Evolutionary conservation across 352 stramenopile genomes (phyloP).

Genomic region (Pythium apleroticum): DNA sequence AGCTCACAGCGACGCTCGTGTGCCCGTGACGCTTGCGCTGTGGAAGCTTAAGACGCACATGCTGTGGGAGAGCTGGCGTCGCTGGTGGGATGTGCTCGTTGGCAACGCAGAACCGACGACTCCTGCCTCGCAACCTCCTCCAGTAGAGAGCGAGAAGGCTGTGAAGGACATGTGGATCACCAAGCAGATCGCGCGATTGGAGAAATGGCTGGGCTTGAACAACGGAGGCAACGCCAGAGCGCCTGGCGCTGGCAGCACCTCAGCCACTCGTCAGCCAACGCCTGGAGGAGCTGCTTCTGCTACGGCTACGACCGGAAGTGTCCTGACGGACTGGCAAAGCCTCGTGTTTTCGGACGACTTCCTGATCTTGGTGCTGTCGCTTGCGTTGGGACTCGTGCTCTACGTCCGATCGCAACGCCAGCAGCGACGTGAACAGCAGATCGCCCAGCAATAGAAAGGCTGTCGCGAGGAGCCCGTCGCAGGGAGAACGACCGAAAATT

Average conservation of each 20-base stretch:
- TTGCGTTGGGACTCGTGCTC: slow-evolving; percentile 65
- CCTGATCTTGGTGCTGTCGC: slow-evolving; percentile 54
- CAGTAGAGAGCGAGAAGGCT: neutral
- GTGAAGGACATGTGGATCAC: slow-evolving; percentile 19
- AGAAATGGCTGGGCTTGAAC: slow-evolving; percentile 20
- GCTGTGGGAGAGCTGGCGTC: slow-evolving; percentile 49
- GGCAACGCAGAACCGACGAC: slow-evolving; percentile 37
- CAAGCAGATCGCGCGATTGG: slow-evolving; percentile 21
- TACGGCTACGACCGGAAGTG: neutral
- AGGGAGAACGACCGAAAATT: slow-evolving; percentile 1
- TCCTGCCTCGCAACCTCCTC: slow-evolving; percentile 9
- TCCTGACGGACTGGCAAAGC: slow-evolving; percentile 19
- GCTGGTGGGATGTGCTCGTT: slow-evolving; percentile 59
- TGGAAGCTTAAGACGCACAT: slow-evolving; percentile 79
- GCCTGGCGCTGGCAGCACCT: neutral
- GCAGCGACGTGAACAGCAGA: slow-evolving; percentile 23
- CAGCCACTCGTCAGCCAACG: neutral
- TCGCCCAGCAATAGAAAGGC: slow-evolving; percentile 11
- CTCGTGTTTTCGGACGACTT: slow-evolving; percentile 67
- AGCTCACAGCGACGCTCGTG: slow-evolving; percentile 70
- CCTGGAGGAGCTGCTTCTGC: neutral
- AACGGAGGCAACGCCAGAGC: slow-evolving; percentile 1
- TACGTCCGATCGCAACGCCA: slow-evolving; percentile 76
- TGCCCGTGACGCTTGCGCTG: slow-evolving; percentile 79
- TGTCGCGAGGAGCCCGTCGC: neutral